Evolutionary conservation across 2,329 filamentous ascomycete species (phyloP).

Genomic region (Triangularia setosa): DNA sequence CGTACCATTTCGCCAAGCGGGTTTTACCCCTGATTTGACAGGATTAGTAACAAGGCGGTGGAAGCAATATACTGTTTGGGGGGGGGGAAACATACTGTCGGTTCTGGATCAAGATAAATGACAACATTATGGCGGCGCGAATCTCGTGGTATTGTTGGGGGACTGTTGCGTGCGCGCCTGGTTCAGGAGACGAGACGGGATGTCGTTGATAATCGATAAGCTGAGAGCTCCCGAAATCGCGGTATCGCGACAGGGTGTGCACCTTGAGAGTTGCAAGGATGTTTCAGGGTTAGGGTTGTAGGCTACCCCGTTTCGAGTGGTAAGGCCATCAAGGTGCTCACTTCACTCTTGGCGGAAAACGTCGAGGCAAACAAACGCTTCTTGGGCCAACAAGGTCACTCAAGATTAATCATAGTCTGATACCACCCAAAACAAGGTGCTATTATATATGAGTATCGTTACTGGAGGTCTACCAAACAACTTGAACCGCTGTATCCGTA

Average conservation of each 20-base stretch:
- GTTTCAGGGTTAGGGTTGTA: not conserved
- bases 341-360: not conserved
- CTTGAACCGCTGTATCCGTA: not conserved
- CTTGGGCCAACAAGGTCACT: not conserved
- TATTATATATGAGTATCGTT: not conserved
- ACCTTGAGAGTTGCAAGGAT: no score
- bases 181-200: not conserved
- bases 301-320: not conserved
- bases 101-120: constrained; percentile 87
- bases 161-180: constrained; percentile 1
- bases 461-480: not conserved
- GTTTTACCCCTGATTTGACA: constrained; percentile 79
- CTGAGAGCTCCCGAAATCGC: not conserved
- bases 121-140: constrained; percentile 54
- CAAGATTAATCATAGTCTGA: not conserved
- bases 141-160: not conserved
- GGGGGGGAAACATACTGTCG: constrained; percentile 60
- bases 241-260: not conserved
- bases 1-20: constrained; percentile 97
- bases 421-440: not conserved
- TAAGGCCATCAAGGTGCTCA: constrained; percentile 4
- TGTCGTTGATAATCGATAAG: constrained; percentile 2
- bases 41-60: not conserved
- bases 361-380: not conserved
- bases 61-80: no score